Percentiles rank a stretch among this genome's conserved stretches.
Conservation (phyloP, 257 asterid species). For the Gentiana dahurica region DNA sequence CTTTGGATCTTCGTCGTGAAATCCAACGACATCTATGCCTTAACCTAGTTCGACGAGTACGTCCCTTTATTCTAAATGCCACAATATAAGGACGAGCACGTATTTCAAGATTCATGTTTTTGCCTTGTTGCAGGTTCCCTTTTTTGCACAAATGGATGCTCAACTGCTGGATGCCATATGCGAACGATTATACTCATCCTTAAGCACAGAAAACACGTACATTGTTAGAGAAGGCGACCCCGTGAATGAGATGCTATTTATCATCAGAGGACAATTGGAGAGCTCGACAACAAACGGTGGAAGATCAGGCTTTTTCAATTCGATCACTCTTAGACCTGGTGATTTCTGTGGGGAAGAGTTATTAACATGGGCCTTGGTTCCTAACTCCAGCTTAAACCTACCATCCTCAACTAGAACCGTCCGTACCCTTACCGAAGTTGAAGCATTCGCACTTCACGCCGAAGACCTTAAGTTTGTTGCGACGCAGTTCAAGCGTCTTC, state of each 20-base stretch:
- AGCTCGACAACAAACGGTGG: constrained; percentile 95
- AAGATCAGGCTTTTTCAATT: constrained; percentile 76
- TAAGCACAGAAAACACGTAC: constrained; percentile 65
- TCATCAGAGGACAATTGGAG: constrained; percentile 80
- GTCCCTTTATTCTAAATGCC: constrained; percentile 10
- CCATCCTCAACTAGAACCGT: constrained; percentile 83
- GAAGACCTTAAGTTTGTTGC: constrained; percentile 87
- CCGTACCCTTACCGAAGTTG: constrained; percentile 71
- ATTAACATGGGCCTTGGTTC: constrained; percentile 88
- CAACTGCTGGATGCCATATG: constrained; percentile 91
- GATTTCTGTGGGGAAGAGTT: constrained; percentile 94
- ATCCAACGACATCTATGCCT: constrained; percentile 95
- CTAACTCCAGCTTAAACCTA: constrained; percentile 53
- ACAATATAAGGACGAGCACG: too few species aligned
- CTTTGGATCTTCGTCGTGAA: constrained; percentile 80
- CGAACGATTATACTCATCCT: constrained; percentile 59
- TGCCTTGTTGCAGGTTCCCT: constrained; percentile 50
- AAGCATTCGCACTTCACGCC: constrained; percentile 84
- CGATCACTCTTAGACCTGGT: constrained; percentile 66
- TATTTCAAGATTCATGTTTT: too few species aligned
- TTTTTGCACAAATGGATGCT: constrained; percentile 87
- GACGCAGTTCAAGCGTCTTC: constrained; percentile 68
- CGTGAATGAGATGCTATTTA: constrained; percentile 75
- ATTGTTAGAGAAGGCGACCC: constrained; percentile 82
- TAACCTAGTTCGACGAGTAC: constrained; percentile 89